A percentile compares a stretch with the other conserved stretches of the same genome.
Evolutionary conservation across 805 yeast genomes (phyloP).

Genomic region (Candida wancherniae): DNA sequence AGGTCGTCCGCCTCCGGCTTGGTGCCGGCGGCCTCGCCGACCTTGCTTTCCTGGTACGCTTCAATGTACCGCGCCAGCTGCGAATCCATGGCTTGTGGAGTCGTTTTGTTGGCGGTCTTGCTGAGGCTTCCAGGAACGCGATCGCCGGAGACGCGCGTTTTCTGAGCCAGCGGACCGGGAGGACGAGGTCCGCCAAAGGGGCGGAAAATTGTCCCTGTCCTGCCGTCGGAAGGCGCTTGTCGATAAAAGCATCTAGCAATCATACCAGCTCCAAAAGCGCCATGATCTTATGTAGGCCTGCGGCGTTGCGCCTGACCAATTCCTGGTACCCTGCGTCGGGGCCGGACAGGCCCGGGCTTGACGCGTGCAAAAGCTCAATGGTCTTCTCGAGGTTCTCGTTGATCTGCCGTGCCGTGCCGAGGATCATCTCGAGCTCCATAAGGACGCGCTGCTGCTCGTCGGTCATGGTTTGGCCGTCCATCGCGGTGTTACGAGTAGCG

Average conservation of each 20-base stretch:
- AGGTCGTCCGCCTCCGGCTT: conserved; percentile 31
- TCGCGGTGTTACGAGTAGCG: neutral
- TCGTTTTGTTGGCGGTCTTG: no score
- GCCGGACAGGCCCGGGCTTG: conserved; percentile 2
- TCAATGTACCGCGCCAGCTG: conserved; percentile 35
- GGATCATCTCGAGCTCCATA: conserved; percentile 31
- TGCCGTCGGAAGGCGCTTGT: neutral
- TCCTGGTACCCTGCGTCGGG: conserved; percentile 10
- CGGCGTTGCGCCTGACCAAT: conserved; percentile 17
- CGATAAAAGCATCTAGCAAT: neutral
- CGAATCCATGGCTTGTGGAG: conserved; percentile 22
- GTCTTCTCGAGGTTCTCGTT: conserved; percentile 24
- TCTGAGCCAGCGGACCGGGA: no score
- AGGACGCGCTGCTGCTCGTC: conserved; percentile 24
- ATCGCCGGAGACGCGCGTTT: no score
- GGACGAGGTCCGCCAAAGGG: no score
- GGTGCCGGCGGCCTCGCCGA: conserved; percentile 10
- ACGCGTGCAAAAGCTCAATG: conserved; percentile 17
- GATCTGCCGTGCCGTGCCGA: conserved; percentile 28
- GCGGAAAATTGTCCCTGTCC: no score
- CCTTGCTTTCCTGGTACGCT: conserved; percentile 40
- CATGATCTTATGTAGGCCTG: conserved; percentile 17
- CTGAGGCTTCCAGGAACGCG: no score
- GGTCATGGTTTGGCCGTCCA: conserved; percentile 2
- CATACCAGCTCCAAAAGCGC: conserved; percentile 5